Conservation (phyloP, 2,329 filamentous ascomycete species). For the Colletotrichum camelliae region DNA sequence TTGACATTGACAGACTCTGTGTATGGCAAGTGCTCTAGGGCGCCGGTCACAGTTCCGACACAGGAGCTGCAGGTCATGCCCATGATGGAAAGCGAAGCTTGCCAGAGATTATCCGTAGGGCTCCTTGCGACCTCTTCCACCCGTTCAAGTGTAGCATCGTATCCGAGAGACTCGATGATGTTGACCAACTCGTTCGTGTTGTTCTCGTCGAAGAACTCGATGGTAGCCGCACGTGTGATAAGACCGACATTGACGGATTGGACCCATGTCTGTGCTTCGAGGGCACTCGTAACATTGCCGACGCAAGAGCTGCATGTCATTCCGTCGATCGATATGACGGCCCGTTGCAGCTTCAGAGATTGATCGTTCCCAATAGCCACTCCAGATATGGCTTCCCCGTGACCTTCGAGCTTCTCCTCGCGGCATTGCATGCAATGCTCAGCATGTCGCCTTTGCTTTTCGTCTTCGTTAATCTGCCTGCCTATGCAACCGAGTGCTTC, state of each 20-base stretch:
- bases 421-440: neutral
- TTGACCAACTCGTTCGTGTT: conserved; percentile 44
- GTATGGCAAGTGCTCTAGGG: conserved; percentile 58
- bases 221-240: conserved; percentile 68
- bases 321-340: conserved; percentile 65
- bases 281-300: conserved; percentile 64
- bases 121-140: conserved; percentile 48
- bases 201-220: conserved; percentile 54
- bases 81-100: conserved; percentile 62
- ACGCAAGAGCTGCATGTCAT: conserved; percentile 78
- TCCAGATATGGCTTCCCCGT: neutral
- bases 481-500: neutral
- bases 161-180: conserved; percentile 67
- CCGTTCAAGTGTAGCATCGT: conserved; percentile 65
- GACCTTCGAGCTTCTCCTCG: neutral
- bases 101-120: conserved; percentile 51
- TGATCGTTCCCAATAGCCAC: conserved; percentile 37
- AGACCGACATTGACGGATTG: conserved; percentile 66
- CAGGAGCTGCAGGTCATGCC: conserved; percentile 80
- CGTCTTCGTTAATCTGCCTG: neutral
- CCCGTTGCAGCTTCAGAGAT: conserved; percentile 29
- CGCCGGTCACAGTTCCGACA: conserved; percentile 64
- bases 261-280: conserved; percentile 64
- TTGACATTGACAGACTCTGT: conserved; percentile 54
- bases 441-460: neutral